Conservation (phyloP, 2,329 filamentous ascomycete genomes). For the Fusarium ramigenum region DNA sequence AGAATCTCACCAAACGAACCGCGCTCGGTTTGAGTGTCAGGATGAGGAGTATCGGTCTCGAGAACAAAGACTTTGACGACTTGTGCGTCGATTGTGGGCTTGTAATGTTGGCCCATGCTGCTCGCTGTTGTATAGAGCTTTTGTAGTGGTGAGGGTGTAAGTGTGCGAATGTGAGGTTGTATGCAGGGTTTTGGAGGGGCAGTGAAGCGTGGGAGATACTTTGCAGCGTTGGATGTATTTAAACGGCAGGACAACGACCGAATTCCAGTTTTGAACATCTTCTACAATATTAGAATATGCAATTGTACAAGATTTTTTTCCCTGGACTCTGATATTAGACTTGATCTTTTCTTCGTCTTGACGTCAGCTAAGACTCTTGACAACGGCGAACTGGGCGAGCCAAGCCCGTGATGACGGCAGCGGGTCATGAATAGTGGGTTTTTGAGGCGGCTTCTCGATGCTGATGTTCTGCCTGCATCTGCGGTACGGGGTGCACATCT, state of each 20-base stretch:
- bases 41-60: conserved; percentile 66
- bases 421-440: conserved; percentile 32
- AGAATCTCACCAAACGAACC: conserved; percentile 65
- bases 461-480: neutral
- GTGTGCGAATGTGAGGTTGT: neutral
- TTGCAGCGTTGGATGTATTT: neutral
- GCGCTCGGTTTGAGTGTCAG: conserved; percentile 57
- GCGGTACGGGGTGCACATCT: neutral
- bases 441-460: neutral
- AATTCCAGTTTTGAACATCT: conserved; percentile 18
- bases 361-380: conserved; percentile 25
- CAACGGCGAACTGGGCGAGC: conserved; percentile 1
- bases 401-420: conserved; percentile 36
- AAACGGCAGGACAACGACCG: neutral
- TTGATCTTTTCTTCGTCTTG: conserved; percentile 2
- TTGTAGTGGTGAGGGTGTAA: neutral
- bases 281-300: neutral
- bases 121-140: conserved; percentile 2
- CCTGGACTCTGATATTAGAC: neutral
- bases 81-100: conserved; percentile 38
- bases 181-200: neutral
- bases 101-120: conserved; percentile 42
- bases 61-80: conserved; percentile 60
- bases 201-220: neutral
- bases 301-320: neutral